Percentiles rank a stretch among this genome's conserved stretches.
These are phyloP conservation scores for Austroboletus novae-zelandiae DNA, from an alignment of 1,284 basidiomycete genomes.

Conservation along the genomic window DNA sequence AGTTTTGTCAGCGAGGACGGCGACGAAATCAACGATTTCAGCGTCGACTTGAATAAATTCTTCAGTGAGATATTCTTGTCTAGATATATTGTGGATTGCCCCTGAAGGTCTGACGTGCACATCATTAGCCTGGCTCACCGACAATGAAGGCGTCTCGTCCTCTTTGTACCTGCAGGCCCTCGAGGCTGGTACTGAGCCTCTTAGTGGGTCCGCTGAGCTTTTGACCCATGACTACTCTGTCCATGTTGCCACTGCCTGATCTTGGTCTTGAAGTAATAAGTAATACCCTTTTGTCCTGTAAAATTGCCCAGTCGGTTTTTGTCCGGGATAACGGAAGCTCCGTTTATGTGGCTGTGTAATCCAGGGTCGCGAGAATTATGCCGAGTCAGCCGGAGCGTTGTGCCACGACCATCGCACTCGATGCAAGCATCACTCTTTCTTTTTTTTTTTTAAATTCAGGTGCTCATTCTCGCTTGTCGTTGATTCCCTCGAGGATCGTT, in stretches of 20 bases:
- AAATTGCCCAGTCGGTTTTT: no score
- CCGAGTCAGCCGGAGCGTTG: background rate
- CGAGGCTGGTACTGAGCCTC: conserved; percentile 48
- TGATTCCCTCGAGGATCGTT: background rate
- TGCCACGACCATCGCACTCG: no score
- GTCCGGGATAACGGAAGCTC: background rate
- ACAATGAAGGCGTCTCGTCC: conserved; percentile 40
- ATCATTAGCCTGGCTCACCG: conserved; percentile 39
- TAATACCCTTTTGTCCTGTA: no score
- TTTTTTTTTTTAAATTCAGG: no score
- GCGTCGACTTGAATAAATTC: conserved; percentile 54
- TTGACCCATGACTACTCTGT: conserved; percentile 39
- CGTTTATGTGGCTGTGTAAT: background rate
- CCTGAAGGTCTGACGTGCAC: conserved; percentile 5
- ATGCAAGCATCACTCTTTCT: no score
- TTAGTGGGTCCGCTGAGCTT: conserved; percentile 43
- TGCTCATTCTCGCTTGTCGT: background rate
- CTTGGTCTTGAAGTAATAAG: background rate
- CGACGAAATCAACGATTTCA: conserved; percentile 48
- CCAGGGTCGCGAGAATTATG: background rate
- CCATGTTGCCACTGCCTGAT: conserved; percentile 18
- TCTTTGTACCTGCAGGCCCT: conserved; percentile 46
- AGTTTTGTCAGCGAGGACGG: conserved; percentile 52
- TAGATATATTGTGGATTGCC: background rate
- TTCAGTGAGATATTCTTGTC: conserved; percentile 41